Percentiles rank a stretch among this genome's conserved stretches.
Conservation (phyloP, 495 filamentous ascomycete species). For the Penicillium antarcticum region DNA sequence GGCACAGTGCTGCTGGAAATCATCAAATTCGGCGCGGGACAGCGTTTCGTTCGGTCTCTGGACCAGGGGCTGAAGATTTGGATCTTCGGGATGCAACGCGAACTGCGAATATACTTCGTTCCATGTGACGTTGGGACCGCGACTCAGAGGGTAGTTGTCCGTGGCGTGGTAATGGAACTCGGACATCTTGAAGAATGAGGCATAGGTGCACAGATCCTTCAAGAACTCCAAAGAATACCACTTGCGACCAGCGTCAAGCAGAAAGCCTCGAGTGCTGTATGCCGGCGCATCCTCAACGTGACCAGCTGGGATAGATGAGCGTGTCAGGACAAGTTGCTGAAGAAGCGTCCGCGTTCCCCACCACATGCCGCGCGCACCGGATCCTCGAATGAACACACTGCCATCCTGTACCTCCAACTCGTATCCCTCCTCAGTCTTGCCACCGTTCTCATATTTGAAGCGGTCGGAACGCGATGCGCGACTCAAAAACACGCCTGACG, state of each 20-base stretch:
- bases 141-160: conserved; percentile 55
- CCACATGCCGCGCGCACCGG: conserved; percentile 51
- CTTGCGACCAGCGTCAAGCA: conserved; percentile 55
- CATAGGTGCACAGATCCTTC: conserved; percentile 56
- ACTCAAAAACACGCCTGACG: conserved; percentile 35
- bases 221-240: conserved; percentile 52
- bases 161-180: conserved; percentile 57
- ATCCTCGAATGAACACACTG: conserved; percentile 38
- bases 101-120: conserved; percentile 51
- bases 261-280: conserved; percentile 46
- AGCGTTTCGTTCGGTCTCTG: conserved; percentile 49
- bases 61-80: conserved; percentile 38
- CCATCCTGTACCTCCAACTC: conserved; percentile 28
- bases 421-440: conserved; percentile 47
- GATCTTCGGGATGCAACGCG: conserved; percentile 39
- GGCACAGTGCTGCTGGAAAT: conserved; percentile 51
- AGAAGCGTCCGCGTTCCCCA: conserved; percentile 55
- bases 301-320: conserved; percentile 27
- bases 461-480: conserved; percentile 1
- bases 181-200: conserved; percentile 54
- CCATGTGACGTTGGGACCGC: conserved; percentile 51
- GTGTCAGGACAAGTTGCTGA: conserved; percentile 39
- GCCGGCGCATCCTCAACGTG: conserved; percentile 41
- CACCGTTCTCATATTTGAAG: conserved; percentile 47
- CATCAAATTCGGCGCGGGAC: conserved; percentile 42